Base-by-base conservation (phyloP, 2,329 filamentous ascomycete genomes). In the Pestalotiopsis sp. region DNA sequence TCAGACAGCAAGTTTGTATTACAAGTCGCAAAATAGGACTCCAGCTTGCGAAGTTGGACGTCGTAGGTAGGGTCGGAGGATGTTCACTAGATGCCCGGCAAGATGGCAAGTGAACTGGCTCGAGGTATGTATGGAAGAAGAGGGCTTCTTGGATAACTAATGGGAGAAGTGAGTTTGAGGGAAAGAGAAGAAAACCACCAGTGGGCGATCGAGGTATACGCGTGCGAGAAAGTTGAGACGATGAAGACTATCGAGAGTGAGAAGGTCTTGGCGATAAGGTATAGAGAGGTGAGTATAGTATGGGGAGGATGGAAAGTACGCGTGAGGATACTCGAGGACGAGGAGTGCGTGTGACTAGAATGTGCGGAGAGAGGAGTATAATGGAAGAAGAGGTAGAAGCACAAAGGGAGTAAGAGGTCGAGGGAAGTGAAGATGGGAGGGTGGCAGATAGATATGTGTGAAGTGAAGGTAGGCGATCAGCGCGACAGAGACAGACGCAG, bases 401-500 rank as follows among this genome's bases (percentile, higher is more conserved):
- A 31, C 25, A 25, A 61, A 61, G 57, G 49, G 25, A 4, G 57
- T 61, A n/a, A 61, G 27, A 38, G 57, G 7, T 12, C 17, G 25
- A 61, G 57, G 23, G 23, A 38, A 23, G 25, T 61, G 57, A 31
- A 31, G 25, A 61, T 27, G 45, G 66, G n/a, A 45, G 65, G 45
- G 52, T 14, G 25, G 57, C 31, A 61, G 57, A 61, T 49, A 36
- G 52, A 67, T 36, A 41, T 57, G 31, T 67, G 65, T 20, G 57
- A 59, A 49, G 75, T 72, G 74, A 71, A 69, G 67, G 70, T 70
- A 70, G 69, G 70, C 69, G 70, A 71, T 72, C 70, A 66, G 72
- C 68, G 73, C 69, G 73, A 73, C 70, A 74, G 68, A 38, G 25
- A 17, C 27, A 25, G 57, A 13, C 23, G 23, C 31, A 31, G 57